Conservation (phyloP, 768 basidiomycete genomes). For the Pleurotus giganteus region DNA sequence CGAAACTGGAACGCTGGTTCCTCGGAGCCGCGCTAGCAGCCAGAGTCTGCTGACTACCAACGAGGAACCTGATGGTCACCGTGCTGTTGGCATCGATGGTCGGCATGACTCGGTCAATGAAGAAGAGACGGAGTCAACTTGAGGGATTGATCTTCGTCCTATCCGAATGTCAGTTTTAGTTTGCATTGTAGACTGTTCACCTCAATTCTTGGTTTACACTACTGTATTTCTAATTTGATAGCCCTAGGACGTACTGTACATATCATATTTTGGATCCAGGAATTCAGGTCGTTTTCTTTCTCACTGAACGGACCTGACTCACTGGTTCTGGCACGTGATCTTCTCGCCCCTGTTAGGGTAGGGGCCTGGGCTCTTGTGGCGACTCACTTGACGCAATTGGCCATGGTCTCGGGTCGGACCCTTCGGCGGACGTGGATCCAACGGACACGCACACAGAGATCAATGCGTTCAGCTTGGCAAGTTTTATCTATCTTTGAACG, state of each 20-base stretch:
- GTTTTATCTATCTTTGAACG: too few species aligned
- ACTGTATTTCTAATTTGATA: neutral
- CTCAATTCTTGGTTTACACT: neutral
- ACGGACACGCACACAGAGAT: too few species aligned
- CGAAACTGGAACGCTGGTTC: constrained; percentile 60
- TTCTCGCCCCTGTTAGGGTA: too few species aligned
- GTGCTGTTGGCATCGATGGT: constrained; percentile 9
- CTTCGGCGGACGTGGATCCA: too few species aligned
- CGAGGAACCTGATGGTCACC: constrained; percentile 29
- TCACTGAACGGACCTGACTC: too few species aligned
- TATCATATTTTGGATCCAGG: neutral
- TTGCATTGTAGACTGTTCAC: neutral
- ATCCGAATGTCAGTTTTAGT: neutral
- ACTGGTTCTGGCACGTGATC: too few species aligned
- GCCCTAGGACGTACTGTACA: neutral
- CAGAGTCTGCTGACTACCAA: constrained; percentile 34
- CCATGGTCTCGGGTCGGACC: too few species aligned
- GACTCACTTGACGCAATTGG: too few species aligned
- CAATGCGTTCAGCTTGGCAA: too few species aligned
- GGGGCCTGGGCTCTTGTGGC: too few species aligned
- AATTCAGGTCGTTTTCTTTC: too few species aligned
- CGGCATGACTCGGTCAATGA: neutral
- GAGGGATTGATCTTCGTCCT: neutral
- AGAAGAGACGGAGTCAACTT: constrained; percentile 1
- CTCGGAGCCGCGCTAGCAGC: constrained; percentile 48